Evolutionary conservation across 1,284 basidiomycete genomes (phyloP).

Genomic region (Cutaneotrichosporon spelunceum): DNA sequence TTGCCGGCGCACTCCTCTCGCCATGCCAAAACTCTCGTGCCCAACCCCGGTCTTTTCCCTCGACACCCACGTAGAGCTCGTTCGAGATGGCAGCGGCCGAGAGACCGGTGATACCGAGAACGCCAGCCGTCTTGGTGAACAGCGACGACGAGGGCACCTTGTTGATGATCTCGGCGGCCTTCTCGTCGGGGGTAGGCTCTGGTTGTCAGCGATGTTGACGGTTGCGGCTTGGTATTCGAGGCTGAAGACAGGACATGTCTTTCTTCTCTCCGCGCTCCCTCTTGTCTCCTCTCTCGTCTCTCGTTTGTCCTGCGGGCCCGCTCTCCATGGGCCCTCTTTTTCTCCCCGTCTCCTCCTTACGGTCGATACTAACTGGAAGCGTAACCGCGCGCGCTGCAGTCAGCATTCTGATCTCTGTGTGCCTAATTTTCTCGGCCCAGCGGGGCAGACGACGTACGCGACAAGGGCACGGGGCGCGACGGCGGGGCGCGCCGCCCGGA

Average conservation of each 20-base stretch:
- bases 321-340: not conserved
- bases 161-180: constrained; percentile 87
- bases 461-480: constrained; percentile 42
- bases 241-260: not conserved
- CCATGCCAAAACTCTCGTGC: not conserved
- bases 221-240: not conserved
- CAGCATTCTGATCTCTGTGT: not conserved
- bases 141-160: constrained; percentile 86
- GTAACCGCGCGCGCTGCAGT: constrained; percentile 38
- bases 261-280: not conserved
- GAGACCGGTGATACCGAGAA: constrained; percentile 85
- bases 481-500: constrained; percentile 43
- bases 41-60: not conserved
- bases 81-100: constrained; percentile 91
- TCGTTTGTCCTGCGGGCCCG: not conserved
- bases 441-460: constrained; percentile 4
- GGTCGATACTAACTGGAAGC: constrained; percentile 40
- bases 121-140: constrained; percentile 90
- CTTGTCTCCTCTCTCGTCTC: not conserved
- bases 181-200: constrained; percentile 69
- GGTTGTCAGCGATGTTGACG: constrained; percentile 35
- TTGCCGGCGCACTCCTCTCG: not conserved
- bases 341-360: not conserved
- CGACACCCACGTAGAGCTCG: constrained; percentile 73
- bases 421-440: not conserved